Evolutionary conservation across 2,329 filamentous ascomycete species (phyloP).

Genomic region (Neofusicoccum laricinum): DNA sequence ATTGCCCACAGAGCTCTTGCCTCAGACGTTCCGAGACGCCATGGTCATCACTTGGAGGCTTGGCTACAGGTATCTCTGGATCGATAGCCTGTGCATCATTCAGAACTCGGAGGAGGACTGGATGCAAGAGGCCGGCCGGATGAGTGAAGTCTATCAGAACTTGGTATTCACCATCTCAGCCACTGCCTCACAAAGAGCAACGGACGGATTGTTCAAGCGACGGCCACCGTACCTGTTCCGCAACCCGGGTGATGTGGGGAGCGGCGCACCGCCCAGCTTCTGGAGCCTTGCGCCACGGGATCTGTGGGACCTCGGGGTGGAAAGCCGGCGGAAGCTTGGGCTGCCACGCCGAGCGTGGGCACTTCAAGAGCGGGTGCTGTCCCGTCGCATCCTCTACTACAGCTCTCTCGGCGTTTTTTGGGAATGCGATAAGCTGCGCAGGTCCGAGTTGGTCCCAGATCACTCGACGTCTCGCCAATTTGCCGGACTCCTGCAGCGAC

Average conservation of each 20-base stretch:
- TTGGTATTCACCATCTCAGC: neutral
- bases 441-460: neutral
- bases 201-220: neutral
- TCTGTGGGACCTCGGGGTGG: neutral
- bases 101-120: conserved; percentile 17
- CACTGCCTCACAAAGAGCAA: neutral
- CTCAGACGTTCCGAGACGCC: conserved; percentile 17
- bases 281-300: conserved; percentile 1
- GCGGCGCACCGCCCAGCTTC: neutral
- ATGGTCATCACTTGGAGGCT: conserved; percentile 8
- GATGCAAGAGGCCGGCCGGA: neutral
- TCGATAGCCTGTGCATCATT: conserved; percentile 20
- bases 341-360: neutral
- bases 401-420: neutral
- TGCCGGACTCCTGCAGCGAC: neutral
- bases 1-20: neutral
- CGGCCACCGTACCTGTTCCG: neutral
- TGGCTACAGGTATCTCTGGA: conserved; percentile 17
- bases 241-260: neutral
- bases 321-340: neutral
- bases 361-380: neutral
- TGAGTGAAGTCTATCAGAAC: conserved; percentile 6
- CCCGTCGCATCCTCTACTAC: neutral
- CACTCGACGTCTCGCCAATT: neutral
- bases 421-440: neutral